These are phyloP conservation scores for Cystofilobasidium bisporidii DNA, from an alignment of 768 basidiomycete species.

Conservation along the genomic window DNA sequence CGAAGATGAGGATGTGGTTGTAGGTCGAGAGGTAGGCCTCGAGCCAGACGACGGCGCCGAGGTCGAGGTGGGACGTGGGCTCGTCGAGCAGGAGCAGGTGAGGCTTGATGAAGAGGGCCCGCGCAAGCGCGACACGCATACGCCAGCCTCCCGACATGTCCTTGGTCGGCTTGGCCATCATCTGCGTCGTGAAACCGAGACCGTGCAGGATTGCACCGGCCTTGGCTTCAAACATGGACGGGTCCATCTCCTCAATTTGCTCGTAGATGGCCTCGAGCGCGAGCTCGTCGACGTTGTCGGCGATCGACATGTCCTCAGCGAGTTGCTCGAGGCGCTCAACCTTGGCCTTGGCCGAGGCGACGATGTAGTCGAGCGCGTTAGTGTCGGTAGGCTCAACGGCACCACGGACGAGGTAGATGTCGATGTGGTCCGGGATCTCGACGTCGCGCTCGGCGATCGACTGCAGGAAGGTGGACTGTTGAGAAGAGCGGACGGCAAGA, in stretches of 20 bases:
- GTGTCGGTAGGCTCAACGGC: conserved; percentile 91
- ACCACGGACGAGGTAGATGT: conserved; percentile 92
- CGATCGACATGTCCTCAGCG: conserved; percentile 86
- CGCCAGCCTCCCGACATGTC: conserved; percentile 99
- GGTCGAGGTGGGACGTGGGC: conserved; percentile 72
- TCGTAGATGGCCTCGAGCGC: conserved; percentile 86
- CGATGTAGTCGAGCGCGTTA: conserved; percentile 95
- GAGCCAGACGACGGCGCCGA: conserved; percentile 97
- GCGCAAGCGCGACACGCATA: conserved; percentile 94
- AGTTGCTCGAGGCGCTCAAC: conserved; percentile 84
- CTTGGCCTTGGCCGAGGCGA: conserved; percentile 82
- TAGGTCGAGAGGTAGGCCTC: conserved; percentile 97
- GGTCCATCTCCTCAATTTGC: conserved; percentile 94
- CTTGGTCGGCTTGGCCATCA: conserved; percentile 96
- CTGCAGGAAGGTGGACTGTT: conserved; percentile 85
- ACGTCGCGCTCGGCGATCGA: conserved; percentile 93
- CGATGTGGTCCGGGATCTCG: conserved; percentile 85
- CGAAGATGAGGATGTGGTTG: conserved; percentile 83
- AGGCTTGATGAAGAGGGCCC: conserved; percentile 91
- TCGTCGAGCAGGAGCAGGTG: conserved; percentile 91
- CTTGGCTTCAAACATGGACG: conserved; percentile 87
- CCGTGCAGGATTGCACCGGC: conserved; percentile 94
- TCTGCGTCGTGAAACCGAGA: conserved; percentile 76
- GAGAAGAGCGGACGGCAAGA: not conserved
- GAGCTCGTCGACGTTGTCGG: conserved; percentile 76